Evolutionary conservation across 768 basidiomycete genomes (phyloP).

Genomic region (Mycena crocata): DNA sequence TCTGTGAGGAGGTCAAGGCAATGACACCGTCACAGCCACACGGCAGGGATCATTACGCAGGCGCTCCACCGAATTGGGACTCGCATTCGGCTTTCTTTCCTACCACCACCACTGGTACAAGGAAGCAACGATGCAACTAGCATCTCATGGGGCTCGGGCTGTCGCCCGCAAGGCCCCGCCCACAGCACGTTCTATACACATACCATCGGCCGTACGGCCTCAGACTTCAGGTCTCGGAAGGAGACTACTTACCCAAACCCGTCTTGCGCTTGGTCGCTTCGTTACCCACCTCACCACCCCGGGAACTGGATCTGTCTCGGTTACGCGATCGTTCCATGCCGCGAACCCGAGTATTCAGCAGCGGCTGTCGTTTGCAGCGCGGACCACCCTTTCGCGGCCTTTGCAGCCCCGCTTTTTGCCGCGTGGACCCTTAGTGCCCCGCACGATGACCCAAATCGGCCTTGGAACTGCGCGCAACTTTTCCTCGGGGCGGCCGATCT

Average conservation of each 20-base stretch:
- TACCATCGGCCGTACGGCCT: constrained; percentile 52
- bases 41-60: constrained; percentile 19
- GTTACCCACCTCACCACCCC: constrained; percentile 70
- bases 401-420: constrained; percentile 66
- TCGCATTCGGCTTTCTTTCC: constrained; percentile 5
- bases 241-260: constrained; percentile 64
- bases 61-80: constrained; percentile 9
- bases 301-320: constrained; percentile 48
- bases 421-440: constrained; percentile 61
- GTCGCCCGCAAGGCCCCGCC: constrained; percentile 53
- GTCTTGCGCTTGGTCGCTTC: constrained; percentile 65
- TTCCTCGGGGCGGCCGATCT: constrained; percentile 76
- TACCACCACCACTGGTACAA: constrained; percentile 23
- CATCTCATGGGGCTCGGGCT: constrained; percentile 58
- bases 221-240: constrained; percentile 49
- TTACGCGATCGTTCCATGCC: constrained; percentile 41
- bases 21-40: constrained; percentile 3
- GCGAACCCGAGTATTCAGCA: constrained; percentile 60
- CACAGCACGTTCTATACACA: constrained; percentile 58
- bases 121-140: constrained; percentile 52
- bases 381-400: constrained; percentile 61
- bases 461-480: constrained; percentile 83
- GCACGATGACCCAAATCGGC: constrained; percentile 73
- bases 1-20: too few relatives aligned
- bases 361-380: constrained; percentile 67